Evolutionary conservation across 1,284 basidiomycete genomes (phyloP), one percentile per base, ranked within the genome.

Genomic region (Fomitopsis betulina): DNA sequence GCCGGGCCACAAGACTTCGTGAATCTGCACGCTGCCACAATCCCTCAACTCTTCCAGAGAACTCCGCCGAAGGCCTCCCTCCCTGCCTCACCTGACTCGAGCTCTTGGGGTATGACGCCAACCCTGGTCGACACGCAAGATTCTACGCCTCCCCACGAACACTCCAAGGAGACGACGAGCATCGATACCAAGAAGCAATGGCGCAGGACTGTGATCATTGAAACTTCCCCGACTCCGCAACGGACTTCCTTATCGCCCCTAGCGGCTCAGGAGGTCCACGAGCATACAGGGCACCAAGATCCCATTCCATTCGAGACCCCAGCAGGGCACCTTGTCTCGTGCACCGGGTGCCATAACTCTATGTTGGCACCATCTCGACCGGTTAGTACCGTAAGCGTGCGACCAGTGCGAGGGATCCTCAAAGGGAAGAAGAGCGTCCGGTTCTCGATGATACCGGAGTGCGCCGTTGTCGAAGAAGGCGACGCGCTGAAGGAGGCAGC

Each of bases 1-100:
- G 75, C 73, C 15, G 80, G 82, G 58, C 76, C 80, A 0, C 62
- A 63, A 38, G 66, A 67, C 5, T 57, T 71, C 25, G 57, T 71
- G 12, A 58, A 61, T 10, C 59, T 63, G 25, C 64, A 65, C 59
- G 60, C 54, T 32, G 56, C 45, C 30, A 49, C 49, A 4, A 52
- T 51, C 17, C 53, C 54, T 12, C 50, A 27, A 27, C 35, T 38
- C 25, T 55, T 50, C 13, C 60, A 60, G 21, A 21, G 50, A 10
- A 56, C 59, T 6, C 58, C 63, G 5, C 59, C 59, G 6, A 55
- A 54, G 7, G 56, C 59, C 27, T 57, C 65, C 0, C 21, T 21
- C 15, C 55, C 57, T 6, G 56, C 55, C 8, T 50, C 57, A 5
- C 40, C 27, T 19, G 63, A 59, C 23, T 53, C 58, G 13, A 58